Conservation (phyloP, 2,329 filamentous ascomycete species). For the Rachicladosporium sp. region DNA sequence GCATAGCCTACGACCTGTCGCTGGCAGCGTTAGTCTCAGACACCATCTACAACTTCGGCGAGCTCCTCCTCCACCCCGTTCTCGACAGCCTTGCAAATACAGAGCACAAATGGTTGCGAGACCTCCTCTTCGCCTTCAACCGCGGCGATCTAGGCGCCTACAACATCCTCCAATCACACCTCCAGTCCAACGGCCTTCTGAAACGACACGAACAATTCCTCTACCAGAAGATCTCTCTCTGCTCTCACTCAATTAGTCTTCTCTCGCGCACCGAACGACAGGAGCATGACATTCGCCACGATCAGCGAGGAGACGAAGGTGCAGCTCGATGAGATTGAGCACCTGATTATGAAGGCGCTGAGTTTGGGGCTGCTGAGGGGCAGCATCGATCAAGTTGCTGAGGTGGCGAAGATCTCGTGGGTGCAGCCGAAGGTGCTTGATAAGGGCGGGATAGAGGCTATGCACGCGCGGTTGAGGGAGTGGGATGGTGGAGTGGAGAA, state of each 20-base stretch:
- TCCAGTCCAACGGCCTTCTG: conserved; percentile 68
- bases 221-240: conserved; percentile 94
- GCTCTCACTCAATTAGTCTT: conserved; percentile 94
- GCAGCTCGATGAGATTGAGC: conserved; percentile 81
- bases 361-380: conserved; percentile 81
- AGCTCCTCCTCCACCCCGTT: conserved; percentile 94
- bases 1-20: conserved; percentile 81
- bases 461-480: conserved; percentile 76
- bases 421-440: conserved; percentile 97
- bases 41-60: conserved; percentile 98
- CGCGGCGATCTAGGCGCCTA: conserved; percentile 82
- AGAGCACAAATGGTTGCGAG: conserved; percentile 74
- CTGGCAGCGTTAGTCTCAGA: conserved; percentile 87
- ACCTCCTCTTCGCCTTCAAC: conserved; percentile 97
- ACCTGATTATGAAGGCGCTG: conserved; percentile 97
- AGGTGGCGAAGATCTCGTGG: conserved; percentile 93
- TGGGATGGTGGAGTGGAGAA: conserved; percentile 96
- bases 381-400: conserved; percentile 91
- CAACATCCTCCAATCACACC: conserved; percentile 58
- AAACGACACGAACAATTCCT: conserved; percentile 70
- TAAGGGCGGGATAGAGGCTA: conserved; percentile 85
- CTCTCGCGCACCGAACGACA: conserved; percentile 86
- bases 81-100: conserved; percentile 69
- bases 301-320: conserved; percentile 92
- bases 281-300: conserved; percentile 80